phyloP scores from a whole-genome alignment of 768 basidiomycete species.

The Pulveroboletus frians region DNA sequence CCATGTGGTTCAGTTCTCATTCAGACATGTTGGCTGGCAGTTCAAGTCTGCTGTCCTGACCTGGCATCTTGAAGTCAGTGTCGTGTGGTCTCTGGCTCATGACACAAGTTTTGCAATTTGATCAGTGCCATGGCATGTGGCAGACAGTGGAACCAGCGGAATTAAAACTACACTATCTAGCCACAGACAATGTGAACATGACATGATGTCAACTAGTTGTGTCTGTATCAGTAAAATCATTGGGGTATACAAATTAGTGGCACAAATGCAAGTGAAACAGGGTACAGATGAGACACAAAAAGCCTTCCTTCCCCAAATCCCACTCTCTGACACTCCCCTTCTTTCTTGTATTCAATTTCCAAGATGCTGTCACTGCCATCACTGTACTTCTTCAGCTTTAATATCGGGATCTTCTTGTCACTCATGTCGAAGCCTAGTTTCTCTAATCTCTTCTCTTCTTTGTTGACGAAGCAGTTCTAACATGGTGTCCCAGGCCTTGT shows the following conservation, averaged over 20 bases:
- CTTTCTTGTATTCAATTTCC: constrained; percentile 88
- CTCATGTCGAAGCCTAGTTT: constrained; percentile 53
- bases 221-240: constrained; percentile 5
- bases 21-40: no score
- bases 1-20: no score
- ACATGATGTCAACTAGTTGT: not conserved
- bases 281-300: constrained; percentile 15
- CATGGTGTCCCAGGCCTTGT: constrained; percentile 95
- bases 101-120: no score
- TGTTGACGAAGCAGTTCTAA: constrained; percentile 71
- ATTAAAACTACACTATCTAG: not conserved
- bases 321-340: constrained; percentile 83
- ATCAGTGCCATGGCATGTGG: no score
- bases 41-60: no score
- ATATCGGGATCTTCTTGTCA: constrained; percentile 41
- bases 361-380: constrained; percentile 52
- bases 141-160: not conserved
- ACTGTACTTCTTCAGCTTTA: constrained; percentile 40
- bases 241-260: constrained; percentile 20
- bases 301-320: constrained; percentile 84
- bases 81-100: no score
- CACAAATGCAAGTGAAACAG: constrained; percentile 9
- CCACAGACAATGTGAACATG: not conserved
- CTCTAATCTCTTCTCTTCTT: constrained; percentile 75
- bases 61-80: no score